A percentile compares a stretch with the other conserved stretches of the same genome.
These are phyloP conservation scores for Aspergillus conjunctus DNA, from an alignment of 495 filamentous ascomycete species.

Conservation along the genomic window DNA sequence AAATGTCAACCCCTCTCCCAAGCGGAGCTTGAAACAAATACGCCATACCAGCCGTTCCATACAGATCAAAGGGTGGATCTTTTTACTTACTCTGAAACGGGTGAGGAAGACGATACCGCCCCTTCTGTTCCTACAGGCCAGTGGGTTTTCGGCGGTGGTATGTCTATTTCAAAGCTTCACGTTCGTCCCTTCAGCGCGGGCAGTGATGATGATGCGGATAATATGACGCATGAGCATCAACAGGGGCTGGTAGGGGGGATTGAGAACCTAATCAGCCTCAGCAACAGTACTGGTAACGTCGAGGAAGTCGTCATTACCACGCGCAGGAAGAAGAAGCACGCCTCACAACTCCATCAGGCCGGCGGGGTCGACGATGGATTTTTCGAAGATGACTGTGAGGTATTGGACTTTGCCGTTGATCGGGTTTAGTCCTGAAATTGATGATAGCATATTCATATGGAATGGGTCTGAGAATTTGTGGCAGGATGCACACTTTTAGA, in stretches of 20 bases:
- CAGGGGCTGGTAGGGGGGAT: conserved; percentile 45
- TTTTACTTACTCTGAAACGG: conserved; percentile 54
- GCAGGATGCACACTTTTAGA: conserved; percentile 24
- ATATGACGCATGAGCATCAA: conserved; percentile 42
- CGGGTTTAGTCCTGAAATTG: conserved; percentile 58
- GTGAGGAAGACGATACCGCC: conserved; percentile 24
- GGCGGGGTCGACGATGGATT: conserved; percentile 75
- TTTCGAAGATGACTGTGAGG: conserved; percentile 93
- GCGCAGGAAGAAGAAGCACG: conserved; percentile 60
- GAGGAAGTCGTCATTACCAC: conserved; percentile 83
- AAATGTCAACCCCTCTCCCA: conserved; percentile 66
- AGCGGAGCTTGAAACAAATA: conserved; percentile 90
- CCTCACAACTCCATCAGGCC: conserved; percentile 31
- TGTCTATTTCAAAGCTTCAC: conserved; percentile 63
- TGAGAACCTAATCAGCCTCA: conserved; percentile 54
- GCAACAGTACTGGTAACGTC: conserved; percentile 65
- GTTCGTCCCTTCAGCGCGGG: conserved; percentile 50
- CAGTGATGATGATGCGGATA: conserved; percentile 59
- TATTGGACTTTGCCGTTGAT: conserved; percentile 87
- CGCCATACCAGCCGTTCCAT: conserved; percentile 88
- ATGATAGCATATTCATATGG: conserved; percentile 14
- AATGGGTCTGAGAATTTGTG: conserved; percentile 15
- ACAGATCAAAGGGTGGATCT: conserved; percentile 78
- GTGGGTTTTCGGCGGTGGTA: conserved; percentile 74
- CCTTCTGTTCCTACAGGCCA: conserved; percentile 36